A percentile compares a stretch with the other conserved stretches of the same genome.
phyloP scores from a whole-genome alignment of 805 yeast species.

The Henningerozyma blattae region DNA sequence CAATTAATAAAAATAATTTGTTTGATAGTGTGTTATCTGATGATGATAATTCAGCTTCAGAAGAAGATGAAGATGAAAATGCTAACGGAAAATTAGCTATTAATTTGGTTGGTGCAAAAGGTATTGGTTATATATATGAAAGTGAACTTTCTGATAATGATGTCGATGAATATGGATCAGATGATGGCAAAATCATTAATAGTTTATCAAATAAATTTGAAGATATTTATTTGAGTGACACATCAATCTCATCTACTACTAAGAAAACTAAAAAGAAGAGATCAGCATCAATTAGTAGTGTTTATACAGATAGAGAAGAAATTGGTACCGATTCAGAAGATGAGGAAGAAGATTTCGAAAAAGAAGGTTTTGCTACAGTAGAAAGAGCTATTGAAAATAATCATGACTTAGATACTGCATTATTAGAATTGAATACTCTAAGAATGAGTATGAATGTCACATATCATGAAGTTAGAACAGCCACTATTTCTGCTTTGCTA shows the following conservation, averaged over 20 bases:
- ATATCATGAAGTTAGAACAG: constrained; percentile 81
- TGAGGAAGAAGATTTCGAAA: constrained; percentile 59
- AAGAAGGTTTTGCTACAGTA: constrained; percentile 89
- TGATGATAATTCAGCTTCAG: constrained; percentile 16
- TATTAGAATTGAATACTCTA: constrained; percentile 82
- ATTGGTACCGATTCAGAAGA: constrained; percentile 32
- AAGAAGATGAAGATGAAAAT: constrained; percentile 9
- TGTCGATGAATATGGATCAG: constrained; percentile 21
- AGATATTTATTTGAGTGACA: constrained; percentile 42
- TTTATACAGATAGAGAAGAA: constrained; percentile 34
- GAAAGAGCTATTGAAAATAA: constrained; percentile 85
- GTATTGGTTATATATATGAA: constrained; percentile 27
- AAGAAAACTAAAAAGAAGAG: constrained; percentile 34
- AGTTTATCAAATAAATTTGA: constrained; percentile 34
- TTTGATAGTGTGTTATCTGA: constrained; percentile 22
- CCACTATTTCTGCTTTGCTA: constrained; percentile 64
- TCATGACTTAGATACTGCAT: constrained; percentile 88
- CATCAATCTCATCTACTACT: constrained; percentile 41
- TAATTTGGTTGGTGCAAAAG: constrained; percentile 26
- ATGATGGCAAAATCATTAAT: constrained; percentile 18
- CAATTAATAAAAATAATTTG: constrained; percentile 25
- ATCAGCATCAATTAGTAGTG: constrained; percentile 29
- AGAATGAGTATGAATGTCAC: constrained; percentile 97
- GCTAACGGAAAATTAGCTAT: constrained; percentile 8
- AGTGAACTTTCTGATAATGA: constrained; percentile 24